Base-by-base conservation (phyloP, 2,329 filamentous ascomycete genomes). In the Xylaria multiplex region DNA sequence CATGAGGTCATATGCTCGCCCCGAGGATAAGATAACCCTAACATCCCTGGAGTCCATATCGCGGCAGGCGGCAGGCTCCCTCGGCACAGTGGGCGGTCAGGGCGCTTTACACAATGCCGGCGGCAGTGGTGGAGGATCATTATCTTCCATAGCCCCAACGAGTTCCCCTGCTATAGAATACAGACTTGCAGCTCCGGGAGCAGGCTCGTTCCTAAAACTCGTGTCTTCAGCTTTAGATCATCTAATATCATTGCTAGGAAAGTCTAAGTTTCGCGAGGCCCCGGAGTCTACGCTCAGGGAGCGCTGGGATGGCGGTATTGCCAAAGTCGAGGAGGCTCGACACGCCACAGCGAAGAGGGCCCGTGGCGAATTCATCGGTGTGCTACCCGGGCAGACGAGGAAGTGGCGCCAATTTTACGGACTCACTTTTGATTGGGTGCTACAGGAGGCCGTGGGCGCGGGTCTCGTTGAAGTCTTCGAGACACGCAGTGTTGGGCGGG, bases 391-490 rank as follows among this genome's bases (percentile, higher is more conserved):
- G 0, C 81, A 86, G 72, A 91, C 89, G 16, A 86, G 83, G 74
- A 90, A 88, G 74, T 93, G 91, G 91, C 89, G 84, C 74, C 84
- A 86, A 35, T 91, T 92, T 69, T 86, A 87, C 73, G 91, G 91
- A 0, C 77, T 93, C 66, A 79, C 84, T 49, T 93, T 93, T 77
- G 85, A 90, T 65, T 93, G 90, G 89, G 82, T 91, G 16, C 75
- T 93, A 48, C 88, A 86, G 46, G 90, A 93, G 76, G 91, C 90
- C 49, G 82, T 92, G 27, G 91, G 91, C 0, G 82, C 88, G 32
- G 91, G 91, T 1, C 74, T 90, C 16, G 84, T 93, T 3, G 91
- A 94, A 77, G 79, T 92, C 14, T 94, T 94, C 76, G 87, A 92
- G 73, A 93, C 91, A 13, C 84, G 89, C 14, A 91, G 87, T 72